Evolutionary conservation across 176 grass and related monocot genomes (phyloP).

Genomic region (Cenchrus americanus): DNA sequence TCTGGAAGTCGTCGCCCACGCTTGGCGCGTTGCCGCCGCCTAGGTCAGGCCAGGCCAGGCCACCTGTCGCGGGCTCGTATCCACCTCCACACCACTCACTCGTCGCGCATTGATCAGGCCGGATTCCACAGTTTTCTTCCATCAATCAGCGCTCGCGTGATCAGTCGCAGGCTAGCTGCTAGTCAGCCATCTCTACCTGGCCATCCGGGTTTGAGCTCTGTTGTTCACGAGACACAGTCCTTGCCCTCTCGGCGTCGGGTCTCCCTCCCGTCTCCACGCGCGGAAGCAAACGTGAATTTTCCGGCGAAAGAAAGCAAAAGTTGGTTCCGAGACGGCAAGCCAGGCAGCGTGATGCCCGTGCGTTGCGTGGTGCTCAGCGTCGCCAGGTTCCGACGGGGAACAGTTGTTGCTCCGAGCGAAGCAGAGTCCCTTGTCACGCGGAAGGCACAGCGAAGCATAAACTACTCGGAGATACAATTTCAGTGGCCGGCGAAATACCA

Average conservation of each 20-base stretch:
- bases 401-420: neutral
- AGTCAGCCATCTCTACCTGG: too few relatives aligned
- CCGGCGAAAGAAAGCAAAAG: neutral
- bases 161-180: neutral
- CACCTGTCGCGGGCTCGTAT: neutral
- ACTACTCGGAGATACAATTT: neutral
- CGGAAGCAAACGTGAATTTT: constrained; percentile 1
- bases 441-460: neutral
- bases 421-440: too few relatives aligned
- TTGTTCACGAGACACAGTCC: too few relatives aligned
- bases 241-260: neutral
- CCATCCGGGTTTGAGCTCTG: neutral
- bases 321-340: neutral
- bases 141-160: neutral
- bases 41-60: neutral
- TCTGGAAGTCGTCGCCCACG: constrained; percentile 17
- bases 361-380: neutral
- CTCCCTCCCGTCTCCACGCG: neutral
- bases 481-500: neutral
- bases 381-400: neutral
- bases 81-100: neutral
- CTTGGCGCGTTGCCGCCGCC: constrained; percentile 14
- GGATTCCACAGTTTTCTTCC: too few relatives aligned
- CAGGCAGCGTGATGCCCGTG: neutral
- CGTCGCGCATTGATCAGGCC: neutral